These are phyloP conservation scores for Phanerochaete sordida DNA, from an alignment of 768 basidiomycete species.

Conservation along the genomic window DNA sequence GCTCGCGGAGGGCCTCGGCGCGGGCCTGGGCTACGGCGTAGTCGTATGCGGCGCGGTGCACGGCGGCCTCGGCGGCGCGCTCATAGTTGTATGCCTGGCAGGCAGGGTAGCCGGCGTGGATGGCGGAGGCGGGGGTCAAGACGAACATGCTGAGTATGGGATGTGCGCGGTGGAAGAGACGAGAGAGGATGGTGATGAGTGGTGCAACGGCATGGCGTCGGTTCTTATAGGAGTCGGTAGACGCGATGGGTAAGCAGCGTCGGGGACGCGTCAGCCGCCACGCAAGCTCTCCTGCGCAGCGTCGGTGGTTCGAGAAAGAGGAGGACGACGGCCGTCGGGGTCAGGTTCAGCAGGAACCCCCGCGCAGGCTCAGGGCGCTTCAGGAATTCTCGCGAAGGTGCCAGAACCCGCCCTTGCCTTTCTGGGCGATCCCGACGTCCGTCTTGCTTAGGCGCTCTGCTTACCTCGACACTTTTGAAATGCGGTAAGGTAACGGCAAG, in stretches of 20 bases:
- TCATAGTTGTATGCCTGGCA: neutral
- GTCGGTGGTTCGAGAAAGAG: neutral
- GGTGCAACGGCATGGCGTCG: neutral
- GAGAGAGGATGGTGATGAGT: neutral
- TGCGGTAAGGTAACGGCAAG: too few relatives aligned
- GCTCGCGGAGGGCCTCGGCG: constrained; percentile 16
- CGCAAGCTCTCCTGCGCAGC: neutral
- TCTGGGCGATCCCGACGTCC: neutral
- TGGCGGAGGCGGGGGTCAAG: neutral
- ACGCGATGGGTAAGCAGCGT: neutral
- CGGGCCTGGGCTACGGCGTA: constrained; percentile 19
- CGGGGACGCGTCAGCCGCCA: neutral
- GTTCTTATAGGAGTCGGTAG: neutral
- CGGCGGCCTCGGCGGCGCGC: neutral
- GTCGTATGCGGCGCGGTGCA: constrained; percentile 15
- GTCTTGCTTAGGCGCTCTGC: neutral
- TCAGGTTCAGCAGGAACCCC: neutral
- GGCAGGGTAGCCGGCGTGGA: neutral
- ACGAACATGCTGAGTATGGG: neutral
- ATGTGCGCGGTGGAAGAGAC: neutral
- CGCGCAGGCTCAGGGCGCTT: neutral
- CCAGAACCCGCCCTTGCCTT: neutral
- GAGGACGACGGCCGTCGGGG: neutral
- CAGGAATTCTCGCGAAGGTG: neutral
- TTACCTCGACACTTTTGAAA: neutral